These are phyloP conservation scores for Asterophora lycoperdoides DNA, from an alignment of 768 basidiomycete genomes.

Conservation along the genomic window DNA sequence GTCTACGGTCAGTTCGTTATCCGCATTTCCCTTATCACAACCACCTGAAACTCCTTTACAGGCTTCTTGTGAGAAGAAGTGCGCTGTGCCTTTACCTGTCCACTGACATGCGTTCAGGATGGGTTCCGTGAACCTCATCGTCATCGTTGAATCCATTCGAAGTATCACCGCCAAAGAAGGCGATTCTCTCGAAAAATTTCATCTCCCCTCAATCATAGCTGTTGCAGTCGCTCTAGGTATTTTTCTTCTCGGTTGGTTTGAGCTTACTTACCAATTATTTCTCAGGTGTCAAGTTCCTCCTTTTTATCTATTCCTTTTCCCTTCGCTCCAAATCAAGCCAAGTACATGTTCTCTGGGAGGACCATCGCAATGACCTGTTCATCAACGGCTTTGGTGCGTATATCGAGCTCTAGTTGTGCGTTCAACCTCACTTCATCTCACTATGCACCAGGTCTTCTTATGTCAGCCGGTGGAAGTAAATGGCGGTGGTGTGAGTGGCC, in stretches of 20 bases:
- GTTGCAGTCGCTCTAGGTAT: slow-evolving; percentile 80
- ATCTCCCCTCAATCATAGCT: slow-evolving; percentile 78
- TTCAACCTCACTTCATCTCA: slow-evolving; percentile 1
- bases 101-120: slow-evolving; percentile 48
- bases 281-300: slow-evolving; percentile 73
- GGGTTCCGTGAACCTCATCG: slow-evolving; percentile 86
- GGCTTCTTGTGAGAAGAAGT: slow-evolving; percentile 41
- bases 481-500: slow-evolving; percentile 70
- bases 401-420: neutral
- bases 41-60: slow-evolving; percentile 18
- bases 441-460: slow-evolving; percentile 57
- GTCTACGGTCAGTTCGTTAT: slow-evolving; percentile 56
- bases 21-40: neutral
- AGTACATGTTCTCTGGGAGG: slow-evolving; percentile 94
- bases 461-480: slow-evolving; percentile 80
- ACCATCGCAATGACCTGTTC: slow-evolving; percentile 91
- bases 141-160: slow-evolving; percentile 83
- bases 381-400: slow-evolving; percentile 70
- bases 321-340: slow-evolving; percentile 83
- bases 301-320: slow-evolving; percentile 85
- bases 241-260: slow-evolving; percentile 10
- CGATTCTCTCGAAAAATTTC: slow-evolving; percentile 56
- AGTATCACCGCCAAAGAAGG: slow-evolving; percentile 56
- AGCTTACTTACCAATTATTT: slow-evolving; percentile 1
- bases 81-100: neutral